Evolutionary conservation across 352 stramenopile species (phyloP).

Genomic region (Globisporangium splendens): DNA sequence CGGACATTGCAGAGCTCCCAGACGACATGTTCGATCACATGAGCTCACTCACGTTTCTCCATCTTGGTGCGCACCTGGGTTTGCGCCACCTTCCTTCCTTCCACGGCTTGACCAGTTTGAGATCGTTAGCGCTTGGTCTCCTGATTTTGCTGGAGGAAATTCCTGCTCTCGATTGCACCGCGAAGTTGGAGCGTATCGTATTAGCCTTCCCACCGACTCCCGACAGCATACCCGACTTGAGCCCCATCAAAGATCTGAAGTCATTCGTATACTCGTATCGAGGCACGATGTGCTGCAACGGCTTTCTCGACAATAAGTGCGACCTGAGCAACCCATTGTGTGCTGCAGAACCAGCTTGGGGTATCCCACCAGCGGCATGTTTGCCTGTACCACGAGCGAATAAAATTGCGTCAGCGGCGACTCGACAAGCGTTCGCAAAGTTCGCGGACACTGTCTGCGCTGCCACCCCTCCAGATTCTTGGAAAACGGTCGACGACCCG

Average conservation of each 20-base stretch:
- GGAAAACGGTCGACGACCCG: too few species aligned
- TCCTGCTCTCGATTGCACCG: constrained; percentile 24
- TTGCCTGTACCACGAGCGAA: not conserved
- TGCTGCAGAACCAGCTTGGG: not conserved
- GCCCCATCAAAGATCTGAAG: not conserved
- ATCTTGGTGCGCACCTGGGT: constrained; percentile 22
- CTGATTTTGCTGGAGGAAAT: constrained; percentile 11
- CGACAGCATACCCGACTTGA: not conserved
- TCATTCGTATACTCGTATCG: not conserved
- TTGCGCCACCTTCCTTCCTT: constrained; percentile 25
- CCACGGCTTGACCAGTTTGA: constrained; percentile 20
- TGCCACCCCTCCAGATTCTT: too few species aligned
- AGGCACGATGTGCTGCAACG: constrained; percentile 13
- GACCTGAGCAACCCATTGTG: not conserved
- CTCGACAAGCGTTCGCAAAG: not conserved
- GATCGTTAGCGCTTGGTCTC: constrained; percentile 14
- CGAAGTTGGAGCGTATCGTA: constrained; percentile 17
- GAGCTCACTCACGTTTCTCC: constrained; percentile 31
- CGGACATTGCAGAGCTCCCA: constrained; percentile 7
- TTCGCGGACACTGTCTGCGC: not conserved
- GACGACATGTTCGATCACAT: constrained; percentile 33
- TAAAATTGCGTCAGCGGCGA: not conserved
- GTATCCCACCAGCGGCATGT: not conserved
- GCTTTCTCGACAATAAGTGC: constrained; percentile 12
- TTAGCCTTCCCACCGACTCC: not conserved